Evolutionary conservation across 106 monocot species (phyloP).

Genomic region (Posidonia australis): DNA sequence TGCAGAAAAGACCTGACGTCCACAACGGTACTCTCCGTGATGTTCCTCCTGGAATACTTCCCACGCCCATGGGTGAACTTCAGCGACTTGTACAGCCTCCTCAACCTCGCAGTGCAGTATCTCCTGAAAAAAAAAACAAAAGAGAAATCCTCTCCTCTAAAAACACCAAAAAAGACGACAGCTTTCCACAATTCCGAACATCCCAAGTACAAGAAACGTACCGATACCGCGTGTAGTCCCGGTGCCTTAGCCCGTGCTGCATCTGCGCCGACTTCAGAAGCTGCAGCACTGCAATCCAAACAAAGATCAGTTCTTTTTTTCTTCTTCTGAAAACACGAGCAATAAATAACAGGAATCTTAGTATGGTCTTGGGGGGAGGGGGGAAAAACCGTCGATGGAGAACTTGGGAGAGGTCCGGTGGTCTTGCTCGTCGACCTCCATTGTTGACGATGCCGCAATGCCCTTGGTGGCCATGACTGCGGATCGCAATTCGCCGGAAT

Average conservation of each 20-base stretch:
- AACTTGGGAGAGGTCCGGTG: constrained; percentile 45
- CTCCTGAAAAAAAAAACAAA: constrained; percentile 42
- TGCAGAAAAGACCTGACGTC: constrained; percentile 50
- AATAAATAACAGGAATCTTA: background rate
- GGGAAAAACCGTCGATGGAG: constrained; percentile 59
- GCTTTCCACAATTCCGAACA: background rate
- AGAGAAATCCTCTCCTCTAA: background rate
- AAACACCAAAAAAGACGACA: background rate
- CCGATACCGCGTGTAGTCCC: constrained; percentile 91
- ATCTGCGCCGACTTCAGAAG: constrained; percentile 84
- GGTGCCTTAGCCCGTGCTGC: constrained; percentile 85
- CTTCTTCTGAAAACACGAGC: background rate
- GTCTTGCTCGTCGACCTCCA: constrained; percentile 52
- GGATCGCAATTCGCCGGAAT: background rate
- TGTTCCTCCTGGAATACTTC: constrained; percentile 46
- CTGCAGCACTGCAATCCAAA: constrained; percentile 53
- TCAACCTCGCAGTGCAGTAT: constrained; percentile 85
- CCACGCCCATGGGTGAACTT: constrained; percentile 97
- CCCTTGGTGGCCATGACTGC: constrained; percentile 13
- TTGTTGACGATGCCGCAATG: constrained; percentile 33
- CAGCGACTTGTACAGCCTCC: constrained; percentile 88
- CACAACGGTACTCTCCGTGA: constrained; percentile 64
- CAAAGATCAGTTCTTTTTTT: background rate
- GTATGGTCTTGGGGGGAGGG: too few relatives aligned
- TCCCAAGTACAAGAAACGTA: constrained; percentile 7